Conservation (phyloP, 1,139 yeast species). For the Saccharomyces hybrid region DNA sequence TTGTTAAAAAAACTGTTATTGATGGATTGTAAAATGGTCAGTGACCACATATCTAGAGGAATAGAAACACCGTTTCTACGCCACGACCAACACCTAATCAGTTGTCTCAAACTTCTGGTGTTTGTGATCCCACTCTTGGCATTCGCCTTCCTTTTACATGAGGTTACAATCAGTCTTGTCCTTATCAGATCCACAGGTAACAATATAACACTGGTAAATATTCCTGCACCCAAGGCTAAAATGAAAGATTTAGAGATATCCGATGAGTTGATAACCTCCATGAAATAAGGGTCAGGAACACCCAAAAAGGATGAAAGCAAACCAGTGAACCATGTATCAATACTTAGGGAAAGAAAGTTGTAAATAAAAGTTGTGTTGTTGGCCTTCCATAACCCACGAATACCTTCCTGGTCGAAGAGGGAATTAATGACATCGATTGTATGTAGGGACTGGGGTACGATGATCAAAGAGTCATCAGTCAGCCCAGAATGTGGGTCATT, state of each 20-base stretch:
- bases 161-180: conserved; percentile 64
- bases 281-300: conserved; percentile 85
- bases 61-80: conserved; percentile 30
- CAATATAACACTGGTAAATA: conserved; percentile 65
- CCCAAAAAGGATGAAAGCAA: conserved; percentile 72
- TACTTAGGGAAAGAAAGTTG: conserved; percentile 64
- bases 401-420: conserved; percentile 68
- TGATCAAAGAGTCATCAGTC: conserved; percentile 23
- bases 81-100: conserved; percentile 35
- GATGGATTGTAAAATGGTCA: conserved; percentile 48
- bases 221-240: conserved; percentile 63
- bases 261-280: conserved; percentile 74
- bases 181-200: conserved; percentile 79
- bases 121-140: conserved; percentile 5
- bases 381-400: conserved; percentile 78
- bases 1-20: conserved; percentile 43
- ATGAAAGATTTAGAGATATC: conserved; percentile 46
- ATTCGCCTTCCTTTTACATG: not conserved
- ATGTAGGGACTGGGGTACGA: conserved; percentile 57
- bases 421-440: conserved; percentile 67
- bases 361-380: conserved; percentile 77
- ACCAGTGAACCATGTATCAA: conserved; percentile 90
- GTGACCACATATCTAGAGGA: conserved; percentile 23
- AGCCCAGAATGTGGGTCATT: conserved; percentile 2
- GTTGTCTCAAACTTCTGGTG: conserved; percentile 33